Base-by-base conservation (phyloP, 257 asterid species). In the Perilla frutescens region DNA sequence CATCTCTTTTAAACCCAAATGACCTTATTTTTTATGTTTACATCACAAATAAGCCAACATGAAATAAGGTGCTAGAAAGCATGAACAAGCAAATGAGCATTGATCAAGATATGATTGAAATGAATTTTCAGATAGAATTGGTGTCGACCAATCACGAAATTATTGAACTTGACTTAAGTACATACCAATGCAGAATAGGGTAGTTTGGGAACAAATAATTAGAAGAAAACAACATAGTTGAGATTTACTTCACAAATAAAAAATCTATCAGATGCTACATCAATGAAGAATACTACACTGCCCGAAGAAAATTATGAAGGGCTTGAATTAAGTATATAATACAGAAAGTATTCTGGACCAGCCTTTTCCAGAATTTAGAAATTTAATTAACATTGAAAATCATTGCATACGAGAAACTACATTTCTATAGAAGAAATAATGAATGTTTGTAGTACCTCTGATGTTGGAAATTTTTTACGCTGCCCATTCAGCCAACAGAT, bases 401-500 rank as follows among this genome's bases (percentile, higher is more conserved):
- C 66, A 39, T 29, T 9, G 9, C 13, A 9, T 1, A 7, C 9
- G 49, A 43, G 47, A 50, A 29, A 61, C 63, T 51, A 65, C 4
- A 9, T 15, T 41, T 54, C 14, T 67, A 3, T 0, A 54, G 6
- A 40, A 60, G 29, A 55, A 34, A 13, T 43, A 62, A 47, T 4
- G 62, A 66, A 41, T 6, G 47, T 39, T 20, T 62, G 43, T 15
- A 65, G 44, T 82, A 92, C 98, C 98, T 93, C 96, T n/a, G 86
- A 88, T 6, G 97, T 90, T 53, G 97, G 99, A 84, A 96, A 94
- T 63, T 41, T 83, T 80, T 83, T 92, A 7, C 99, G 96, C 76
- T 95, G 98, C 79, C 99, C 99, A 82, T 90, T 95, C 79, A 95
- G 83, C 99, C 99, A 95, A 77, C 97, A 90, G 71, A 92, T 95